Base-by-base conservation (phyloP, 768 basidiomycete species). In the Pleurotus salmoneostramineus region DNA sequence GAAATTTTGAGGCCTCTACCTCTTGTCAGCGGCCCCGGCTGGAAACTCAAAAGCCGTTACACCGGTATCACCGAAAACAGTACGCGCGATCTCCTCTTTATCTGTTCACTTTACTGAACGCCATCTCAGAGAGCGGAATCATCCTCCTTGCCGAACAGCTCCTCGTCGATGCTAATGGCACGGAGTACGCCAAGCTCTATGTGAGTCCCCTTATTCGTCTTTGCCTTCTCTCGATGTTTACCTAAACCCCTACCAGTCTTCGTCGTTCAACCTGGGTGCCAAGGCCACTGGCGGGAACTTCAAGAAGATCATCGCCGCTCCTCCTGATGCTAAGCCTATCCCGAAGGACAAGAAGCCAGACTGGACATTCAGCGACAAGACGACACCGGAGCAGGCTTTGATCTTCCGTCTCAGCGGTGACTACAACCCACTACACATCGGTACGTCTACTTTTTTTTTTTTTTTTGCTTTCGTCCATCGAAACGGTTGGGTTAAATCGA, bases 41-140 rank as follows among this genome's bases (percentile, higher is more conserved):
- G 93, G 93, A 88, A 77, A 58, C 77, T 87, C 66, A 85, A 80
- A 62, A 76, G 76, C 58, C 79, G 85, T 57, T 78, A 91, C 50
- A 81, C 82, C 1, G 89, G 84, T 33, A 77, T 94, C 17, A 81
- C 80, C 47, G 93, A 95, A 74, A 95, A 95, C 69, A 93, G 92
- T 91, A 61, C 55, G 87, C 71, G 1, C 7, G 10, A 3, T 42
- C 56, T 51, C 21, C 31, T 40, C 21, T 12, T 17, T 2, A 12
- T n/a, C 15, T 15, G 10, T 17, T 32, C 50, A 4, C 54, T 50
- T 55, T 27, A 54, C 46, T 58, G 44, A 54, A 40, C 58, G 36
- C 37, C 10, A 32, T 61, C 21, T 3, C 21, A 93, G 91, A 89
- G 68, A 84, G 82, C 36, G 91, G 91, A 3, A 84, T 93, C 61